These are phyloP conservation scores for Primulina huaijiensis DNA, from an alignment of 257 asterid species.

Conservation along the genomic window DNA sequence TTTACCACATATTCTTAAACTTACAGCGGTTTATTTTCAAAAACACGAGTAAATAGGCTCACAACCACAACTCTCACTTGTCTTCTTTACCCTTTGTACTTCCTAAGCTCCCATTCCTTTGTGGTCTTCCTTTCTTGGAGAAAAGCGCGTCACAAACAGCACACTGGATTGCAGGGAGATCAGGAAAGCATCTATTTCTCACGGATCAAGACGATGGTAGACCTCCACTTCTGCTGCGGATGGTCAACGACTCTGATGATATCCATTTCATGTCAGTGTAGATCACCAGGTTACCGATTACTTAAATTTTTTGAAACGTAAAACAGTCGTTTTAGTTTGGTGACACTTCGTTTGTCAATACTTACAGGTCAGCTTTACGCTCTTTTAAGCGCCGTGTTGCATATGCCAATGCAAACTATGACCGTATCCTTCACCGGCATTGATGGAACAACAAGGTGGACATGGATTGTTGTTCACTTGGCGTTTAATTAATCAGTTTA, in stretches of 20 bases:
- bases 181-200: constrained; percentile 92
- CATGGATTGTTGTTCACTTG: background rate
- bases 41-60: background rate
- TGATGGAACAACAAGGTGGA: background rate
- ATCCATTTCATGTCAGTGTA: constrained; percentile 71
- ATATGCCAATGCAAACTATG: constrained; percentile 85
- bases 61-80: background rate
- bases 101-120: constrained; percentile 77
- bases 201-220: constrained; percentile 71
- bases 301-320: background rate
- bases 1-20: background rate
- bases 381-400: constrained; percentile 92
- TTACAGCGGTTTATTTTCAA: background rate
- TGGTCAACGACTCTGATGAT: constrained; percentile 72
- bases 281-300: background rate
- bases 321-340: constrained; percentile 6
- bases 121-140: constrained; percentile 86
- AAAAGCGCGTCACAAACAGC: constrained; percentile 77
- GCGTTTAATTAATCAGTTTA: no score
- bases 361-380: constrained; percentile 69
- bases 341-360: constrained; percentile 15
- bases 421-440: constrained; percentile 65
- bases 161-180: constrained; percentile 84
- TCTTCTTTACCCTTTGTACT: constrained; percentile 4
- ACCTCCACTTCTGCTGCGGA: constrained; percentile 76